These are phyloP conservation scores for Kluyveromyces siamensis DNA, from an alignment of 805 yeast genomes.

Conservation along the genomic window DNA sequence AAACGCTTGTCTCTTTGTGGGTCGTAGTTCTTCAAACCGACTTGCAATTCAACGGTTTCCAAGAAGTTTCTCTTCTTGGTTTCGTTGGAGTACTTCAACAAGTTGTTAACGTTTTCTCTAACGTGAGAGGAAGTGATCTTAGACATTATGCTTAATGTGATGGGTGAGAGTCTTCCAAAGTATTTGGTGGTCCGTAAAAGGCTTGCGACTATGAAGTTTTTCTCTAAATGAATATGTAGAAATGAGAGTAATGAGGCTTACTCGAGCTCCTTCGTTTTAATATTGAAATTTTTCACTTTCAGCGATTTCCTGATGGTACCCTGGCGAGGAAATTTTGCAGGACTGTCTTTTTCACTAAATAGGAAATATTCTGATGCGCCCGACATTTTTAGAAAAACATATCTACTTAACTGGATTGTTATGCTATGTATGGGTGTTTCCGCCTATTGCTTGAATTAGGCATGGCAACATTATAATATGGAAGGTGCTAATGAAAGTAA, in stretches of 20 bases:
- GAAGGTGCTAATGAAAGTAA: too few relatives aligned
- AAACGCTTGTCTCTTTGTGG: slow-evolving; percentile 99
- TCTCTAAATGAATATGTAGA: background rate
- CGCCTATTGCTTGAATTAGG: too few relatives aligned
- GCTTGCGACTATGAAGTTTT: slow-evolving; percentile 34
- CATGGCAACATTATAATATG: too few relatives aligned
- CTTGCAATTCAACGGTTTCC: slow-evolving; percentile 99
- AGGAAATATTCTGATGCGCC: too few relatives aligned
- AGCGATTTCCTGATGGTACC: too few relatives aligned
- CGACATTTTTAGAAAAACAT: too few relatives aligned
- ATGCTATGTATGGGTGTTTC: too few relatives aligned
- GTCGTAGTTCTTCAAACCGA: slow-evolving; percentile 99
- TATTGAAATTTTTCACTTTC: background rate
- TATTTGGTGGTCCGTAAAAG: slow-evolving; percentile 44
- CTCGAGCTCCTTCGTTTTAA: background rate
- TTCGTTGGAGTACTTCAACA: slow-evolving; percentile 82
- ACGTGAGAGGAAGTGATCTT: slow-evolving; percentile 88
- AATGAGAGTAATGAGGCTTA: too few relatives aligned
- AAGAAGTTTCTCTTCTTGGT: slow-evolving; percentile 99
- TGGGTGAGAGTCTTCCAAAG: slow-evolving; percentile 61
- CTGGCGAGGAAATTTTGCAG: too few relatives aligned
- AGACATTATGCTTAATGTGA: slow-evolving; percentile 45
- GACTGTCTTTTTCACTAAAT: too few relatives aligned
- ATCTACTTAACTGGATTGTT: too few relatives aligned
- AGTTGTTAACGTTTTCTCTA: slow-evolving; percentile 92